A percentile compares a stretch with the other conserved stretches of the same genome.
phyloP scores from a whole-genome alignment of 805 yeast genomes.

The Komagataella populi region DNA sequence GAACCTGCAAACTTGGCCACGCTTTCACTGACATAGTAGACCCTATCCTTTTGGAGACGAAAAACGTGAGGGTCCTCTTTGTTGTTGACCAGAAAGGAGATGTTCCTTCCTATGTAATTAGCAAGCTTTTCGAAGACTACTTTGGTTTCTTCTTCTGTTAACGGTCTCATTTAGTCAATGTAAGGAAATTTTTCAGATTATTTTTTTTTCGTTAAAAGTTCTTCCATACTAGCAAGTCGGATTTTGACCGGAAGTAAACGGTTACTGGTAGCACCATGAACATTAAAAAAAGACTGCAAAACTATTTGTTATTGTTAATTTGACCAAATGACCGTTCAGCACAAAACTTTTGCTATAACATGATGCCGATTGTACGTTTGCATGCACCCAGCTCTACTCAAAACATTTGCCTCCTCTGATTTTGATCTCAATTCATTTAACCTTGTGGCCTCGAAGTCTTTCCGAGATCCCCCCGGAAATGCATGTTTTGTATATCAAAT shows the following conservation, averaged over 20 bases:
- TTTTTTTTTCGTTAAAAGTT: slow-evolving; percentile 5
- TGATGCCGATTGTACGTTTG: too few species aligned
- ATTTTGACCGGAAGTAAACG: neutral
- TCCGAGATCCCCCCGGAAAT: neutral
- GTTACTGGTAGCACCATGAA: too few species aligned
- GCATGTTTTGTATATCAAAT: neutral
- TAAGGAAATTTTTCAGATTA: slow-evolving; percentile 3
- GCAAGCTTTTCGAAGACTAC: slow-evolving; percentile 94
- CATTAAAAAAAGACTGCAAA: too few species aligned
- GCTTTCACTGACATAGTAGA: slow-evolving; percentile 77
- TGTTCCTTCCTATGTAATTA: slow-evolving; percentile 92
- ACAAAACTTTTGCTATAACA: too few species aligned
- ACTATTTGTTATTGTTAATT: too few species aligned
- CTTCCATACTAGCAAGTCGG: too few species aligned
- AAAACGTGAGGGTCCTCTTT: slow-evolving; percentile 85
- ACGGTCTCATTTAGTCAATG: slow-evolving; percentile 56
- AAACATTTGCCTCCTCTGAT: neutral
- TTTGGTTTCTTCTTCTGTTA: slow-evolving; percentile 94
- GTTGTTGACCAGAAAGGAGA: slow-evolving; percentile 74
- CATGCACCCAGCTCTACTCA: neutral
- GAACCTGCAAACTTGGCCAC: slow-evolving; percentile 83
- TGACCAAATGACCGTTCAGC: too few species aligned
- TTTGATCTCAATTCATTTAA: neutral
- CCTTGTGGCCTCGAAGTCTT: neutral
- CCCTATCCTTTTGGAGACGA: slow-evolving; percentile 92